Evolutionary conservation across 176 grass and related monocot genomes (phyloP).

Genomic region (Rhynchospora tenuis): DNA sequence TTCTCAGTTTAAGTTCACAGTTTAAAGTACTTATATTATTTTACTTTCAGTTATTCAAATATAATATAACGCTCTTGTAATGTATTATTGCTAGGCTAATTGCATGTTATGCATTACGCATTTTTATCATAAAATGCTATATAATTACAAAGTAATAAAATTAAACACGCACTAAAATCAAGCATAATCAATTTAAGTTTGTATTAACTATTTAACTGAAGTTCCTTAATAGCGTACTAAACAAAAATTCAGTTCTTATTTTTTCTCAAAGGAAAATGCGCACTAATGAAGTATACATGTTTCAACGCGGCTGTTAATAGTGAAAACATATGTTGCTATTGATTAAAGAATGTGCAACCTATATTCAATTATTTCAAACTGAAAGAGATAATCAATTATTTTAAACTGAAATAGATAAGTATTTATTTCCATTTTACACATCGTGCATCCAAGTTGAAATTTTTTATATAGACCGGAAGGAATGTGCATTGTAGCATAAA

Average conservation of each 20-base stretch:
- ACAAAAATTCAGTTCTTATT: not conserved
- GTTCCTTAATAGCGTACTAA: not conserved
- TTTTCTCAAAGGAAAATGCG: no score
- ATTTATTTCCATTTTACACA: no score
- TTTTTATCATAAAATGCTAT: not conserved
- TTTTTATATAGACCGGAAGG: not conserved
- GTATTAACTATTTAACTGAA: not conserved
- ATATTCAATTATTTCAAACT: no score
- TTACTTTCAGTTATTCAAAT: not conserved
- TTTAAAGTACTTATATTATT: not conserved
- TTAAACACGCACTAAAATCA: not conserved
- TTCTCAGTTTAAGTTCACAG: not conserved
- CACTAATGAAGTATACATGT: no score
- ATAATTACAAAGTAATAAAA: not conserved
- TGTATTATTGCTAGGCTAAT: not conserved
- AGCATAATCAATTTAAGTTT: no score
- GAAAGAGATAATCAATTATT: no score
- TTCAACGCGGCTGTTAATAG: no score
- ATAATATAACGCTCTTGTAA: not conserved
- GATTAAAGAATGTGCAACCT: no score
- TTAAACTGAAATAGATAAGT: no score
- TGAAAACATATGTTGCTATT: no score
- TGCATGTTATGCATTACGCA: not conserved
- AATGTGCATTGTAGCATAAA: not conserved
- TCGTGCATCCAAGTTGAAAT: not conserved